Evolutionary conservation across 495 filamentous ascomycete species (phyloP), one percentile per base, ranked within the genome.

Genomic region (Aspergillus haitiensis): DNA sequence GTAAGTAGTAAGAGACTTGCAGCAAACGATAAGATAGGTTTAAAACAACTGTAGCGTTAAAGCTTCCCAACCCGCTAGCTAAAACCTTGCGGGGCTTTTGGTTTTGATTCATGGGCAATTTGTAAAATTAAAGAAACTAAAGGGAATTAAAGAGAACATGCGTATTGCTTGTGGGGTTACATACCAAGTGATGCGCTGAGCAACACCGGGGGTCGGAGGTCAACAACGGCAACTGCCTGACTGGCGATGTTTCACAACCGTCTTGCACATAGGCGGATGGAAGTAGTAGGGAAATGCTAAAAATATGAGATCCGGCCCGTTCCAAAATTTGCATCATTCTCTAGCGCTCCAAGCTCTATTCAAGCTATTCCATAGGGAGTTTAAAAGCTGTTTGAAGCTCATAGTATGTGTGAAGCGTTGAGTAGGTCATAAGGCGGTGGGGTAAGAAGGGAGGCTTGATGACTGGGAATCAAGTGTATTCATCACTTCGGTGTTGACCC

Each of bases 1-100:
- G 21, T 27, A 33, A 27, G 49, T 12, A 42, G 11, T 53, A 34
- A 54, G 12, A 60, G 32, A 35, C 34, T 42, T 36, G 46, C 40
- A 33, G 33, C 5, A 32, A 13, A 15, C 31, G 46, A 7, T 34
- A 47, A 54, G 27, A 15, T 39, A 47, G 44, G 27, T 27, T 27
- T 47, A 47, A 46, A 46, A 48, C 15, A 18, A 16, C 48, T 52
- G 42, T n/a, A 44, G 21, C 12, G n/a, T 10, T 40, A 5, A 54
- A 42, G 16, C 32, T n/a, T 49, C 48, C 48, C 39, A 39, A 40
- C 6, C 31, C 35, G 35, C 39, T 39, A 51, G 21, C 57, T 31
- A 34, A 54, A 13, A 18, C 7, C 16, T 27, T 16, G 15, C 16
- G 10, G 21, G 21, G 21, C 21, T 27, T 27, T 27, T 27, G 21